Evolutionary conservation across 257 asterid species (phyloP), one percentile per base, ranked within the genome.

Genomic region (Solanum chaucha): DNA sequence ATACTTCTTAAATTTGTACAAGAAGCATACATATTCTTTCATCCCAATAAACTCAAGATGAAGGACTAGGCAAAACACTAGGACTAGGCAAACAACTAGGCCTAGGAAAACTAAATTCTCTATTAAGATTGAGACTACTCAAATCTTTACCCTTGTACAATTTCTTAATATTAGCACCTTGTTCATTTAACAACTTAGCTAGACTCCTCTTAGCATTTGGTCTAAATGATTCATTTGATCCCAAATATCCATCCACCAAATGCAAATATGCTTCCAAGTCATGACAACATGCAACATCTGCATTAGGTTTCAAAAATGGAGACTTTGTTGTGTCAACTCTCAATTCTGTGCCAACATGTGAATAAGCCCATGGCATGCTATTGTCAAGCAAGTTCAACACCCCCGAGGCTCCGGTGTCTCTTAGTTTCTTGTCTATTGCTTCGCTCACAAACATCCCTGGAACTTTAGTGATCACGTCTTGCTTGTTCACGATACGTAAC

Each of bases 361-460:
- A 89, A 38, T 96, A 96, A 15, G 98, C 95, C 99, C 99, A 96
- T 15, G 99, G 98, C 96, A 96, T 92, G 44, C 61, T 92, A 3
- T 89, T 89, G 75, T 95, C 98, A 7, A 96, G 88, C 10, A 85
- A 86, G 12, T 94, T 86, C 4, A 94, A 90, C 32, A 93, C 34
- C 41, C 78, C 88, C 3, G 87, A 88, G 0, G 91, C 93, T 0
- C 90, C 92, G 0, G 91, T 64, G 5, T 89, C 90, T 7, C 98
- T 84, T 14, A 95, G 19, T 86, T 92, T 96, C 64, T 87, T 90
- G 85, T 95, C 97, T 0, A 96, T 89, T 28, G 91, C 92, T 80
- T 96, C 99, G 72, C 95, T 96, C 71, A 96, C 97, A 3, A 96
- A 90, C 98, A 95, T 95, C 12, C 99, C 99, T 3, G 99, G 99